These are phyloP conservation scores for Thyridium curvatum DNA, from an alignment of 2,329 filamentous ascomycete genomes.

Conservation along the genomic window DNA sequence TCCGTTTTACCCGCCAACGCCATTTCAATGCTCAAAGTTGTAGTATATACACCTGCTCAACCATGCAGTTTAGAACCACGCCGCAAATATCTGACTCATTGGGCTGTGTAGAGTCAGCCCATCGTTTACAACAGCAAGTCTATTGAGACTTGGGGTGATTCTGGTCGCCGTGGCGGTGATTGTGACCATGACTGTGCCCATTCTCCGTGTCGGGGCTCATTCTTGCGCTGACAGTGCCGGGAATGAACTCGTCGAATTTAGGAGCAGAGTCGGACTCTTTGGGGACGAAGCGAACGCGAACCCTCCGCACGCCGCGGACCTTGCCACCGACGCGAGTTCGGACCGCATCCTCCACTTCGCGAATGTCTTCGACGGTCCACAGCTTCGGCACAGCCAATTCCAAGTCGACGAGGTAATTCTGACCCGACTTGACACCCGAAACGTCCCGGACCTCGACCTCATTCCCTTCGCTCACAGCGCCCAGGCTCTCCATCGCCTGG, in stretches of 20 bases:
- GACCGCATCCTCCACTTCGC: constrained; percentile 66
- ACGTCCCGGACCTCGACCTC: constrained; percentile 69
- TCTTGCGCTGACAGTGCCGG: constrained; percentile 51
- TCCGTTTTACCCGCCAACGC: too few species aligned
- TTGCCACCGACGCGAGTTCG: constrained; percentile 67
- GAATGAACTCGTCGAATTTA: constrained; percentile 73
- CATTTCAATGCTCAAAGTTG: background rate
- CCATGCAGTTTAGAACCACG: too few species aligned
- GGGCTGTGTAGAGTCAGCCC: too few species aligned
- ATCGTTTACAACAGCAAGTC: background rate
- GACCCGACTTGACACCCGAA: constrained; percentile 88
- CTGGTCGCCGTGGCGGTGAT: constrained; percentile 32
- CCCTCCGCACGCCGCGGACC: constrained; percentile 75
- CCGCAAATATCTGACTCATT: too few species aligned
- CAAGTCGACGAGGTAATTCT: constrained; percentile 91
- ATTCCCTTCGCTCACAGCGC: constrained; percentile 28
- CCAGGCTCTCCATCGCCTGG: constrained; percentile 55
- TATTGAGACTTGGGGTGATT: constrained; percentile 10
- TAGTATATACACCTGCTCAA: background rate
- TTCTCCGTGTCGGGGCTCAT: constrained; percentile 56
- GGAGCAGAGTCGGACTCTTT: constrained; percentile 52
- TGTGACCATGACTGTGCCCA: constrained; percentile 36
- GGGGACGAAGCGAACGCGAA: constrained; percentile 78
- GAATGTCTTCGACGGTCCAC: constrained; percentile 69
- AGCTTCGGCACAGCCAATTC: constrained; percentile 72